Evolutionary conservation across 2,329 filamentous ascomycete genomes (phyloP), one percentile per base, ranked within the genome.

Genomic region (Canariomyces notabilis): DNA sequence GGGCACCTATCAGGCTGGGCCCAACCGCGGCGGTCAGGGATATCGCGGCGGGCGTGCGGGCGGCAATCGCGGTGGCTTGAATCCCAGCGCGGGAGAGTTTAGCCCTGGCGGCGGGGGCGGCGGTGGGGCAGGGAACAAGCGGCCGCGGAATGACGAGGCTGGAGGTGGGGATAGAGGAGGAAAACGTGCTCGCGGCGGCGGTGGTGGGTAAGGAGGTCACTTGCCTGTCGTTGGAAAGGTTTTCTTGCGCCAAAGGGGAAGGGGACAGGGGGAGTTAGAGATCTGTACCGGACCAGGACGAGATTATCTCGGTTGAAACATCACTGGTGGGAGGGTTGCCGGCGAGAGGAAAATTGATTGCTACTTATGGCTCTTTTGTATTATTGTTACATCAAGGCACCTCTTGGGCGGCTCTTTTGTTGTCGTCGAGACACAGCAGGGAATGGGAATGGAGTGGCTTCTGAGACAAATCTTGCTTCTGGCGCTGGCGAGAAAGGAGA

Each of bases 51-150:
- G 52, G 1, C 51, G 56, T 11, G 56, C 54, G 18, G 53, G 51
- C 1, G 54, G 55, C 36, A 42, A 37, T 15, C 43, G 54, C 7
- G 49, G 50, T 21, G 46, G 22, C 5, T 18, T 57, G 46, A 58
- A 58, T 19, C 56, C 56, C 6, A 21, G 37, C 37, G 56, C 54
- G 7, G 54, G 54, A 2, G 56, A 58, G 23, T 58, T 58, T 15
- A 56, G 31, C 21, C 56, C 56, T 5, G 31, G 32, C 16, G 42
- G 26, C 38, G 37, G 31, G n/a, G 44, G 22, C 9, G 37, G 34
- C 15, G 26, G 34, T 14, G 53, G 32, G 4, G 50, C 56, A 5
- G 56, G 56, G 20, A 52, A 53, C 37, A 58, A 58, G 48, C 44
- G 56, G 31, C 56, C 53, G 11, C 44, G 56, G 31, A 51, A 56